phyloP scores from a whole-genome alignment of 306 rosid species.

The Inga leiocalycina region DNA sequence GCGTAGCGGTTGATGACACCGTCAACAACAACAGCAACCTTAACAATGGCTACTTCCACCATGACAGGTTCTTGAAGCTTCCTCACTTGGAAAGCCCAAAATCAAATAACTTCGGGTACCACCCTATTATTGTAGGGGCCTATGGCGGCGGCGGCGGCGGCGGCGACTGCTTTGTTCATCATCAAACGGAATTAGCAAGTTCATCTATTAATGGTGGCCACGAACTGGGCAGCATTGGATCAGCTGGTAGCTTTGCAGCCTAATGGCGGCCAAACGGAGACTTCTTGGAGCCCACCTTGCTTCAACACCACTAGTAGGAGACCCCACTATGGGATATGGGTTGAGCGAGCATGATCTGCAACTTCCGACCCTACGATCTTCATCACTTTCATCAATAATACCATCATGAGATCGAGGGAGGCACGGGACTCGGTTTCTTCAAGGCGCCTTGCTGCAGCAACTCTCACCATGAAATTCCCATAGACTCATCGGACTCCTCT shows the following conservation, averaged over 20 bases:
- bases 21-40: constrained; percentile 4
- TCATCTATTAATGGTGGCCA: constrained; percentile 22
- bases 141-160: not conserved
- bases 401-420: not conserved
- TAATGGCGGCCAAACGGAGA: constrained; percentile 65
- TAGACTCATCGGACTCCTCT: constrained; percentile 48
- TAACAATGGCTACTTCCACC: constrained; percentile 23
- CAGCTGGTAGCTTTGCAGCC: constrained; percentile 84
- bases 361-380: constrained; percentile 54
- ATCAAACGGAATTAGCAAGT: not conserved
- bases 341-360: constrained; percentile 36
- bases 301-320: constrained; percentile 25
- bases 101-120: constrained; percentile 45
- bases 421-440: constrained; percentile 57
- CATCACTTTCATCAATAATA: constrained; percentile 42
- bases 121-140: constrained; percentile 40
- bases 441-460: constrained; percentile 50
- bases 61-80: constrained; percentile 67
- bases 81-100: constrained; percentile 78
- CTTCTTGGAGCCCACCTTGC: constrained; percentile 30
- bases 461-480: constrained; percentile 47
- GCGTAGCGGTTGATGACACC: constrained; percentile 36
- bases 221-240: constrained; percentile 80
- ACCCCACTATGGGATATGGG: too few relatives aligned
- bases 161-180: not conserved